Evolutionary conservation across 164 flowering plant species (phyloP).

Genomic region (Stephania cephalantha): DNA sequence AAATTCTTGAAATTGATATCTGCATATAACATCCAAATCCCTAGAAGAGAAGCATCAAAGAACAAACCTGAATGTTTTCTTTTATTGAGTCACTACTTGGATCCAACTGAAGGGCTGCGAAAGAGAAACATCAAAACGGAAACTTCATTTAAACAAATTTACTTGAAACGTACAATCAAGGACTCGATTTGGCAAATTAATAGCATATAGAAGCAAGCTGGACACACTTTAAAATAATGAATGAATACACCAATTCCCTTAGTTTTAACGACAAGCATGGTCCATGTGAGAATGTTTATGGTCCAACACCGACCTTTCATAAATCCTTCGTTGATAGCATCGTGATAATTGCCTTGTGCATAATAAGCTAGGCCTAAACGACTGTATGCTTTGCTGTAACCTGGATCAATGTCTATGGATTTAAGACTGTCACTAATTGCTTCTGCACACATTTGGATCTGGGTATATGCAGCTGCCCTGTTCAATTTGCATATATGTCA

Average conservation of each 20-base stretch:
- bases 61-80: constrained; percentile 69
- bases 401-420: constrained; percentile 71
- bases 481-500: constrained; percentile 4
- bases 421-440: constrained; percentile 68
- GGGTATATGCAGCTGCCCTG: constrained; percentile 99
- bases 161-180: not conserved
- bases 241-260: not conserved
- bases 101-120: constrained; percentile 78
- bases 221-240: not conserved
- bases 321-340: constrained; percentile 76
- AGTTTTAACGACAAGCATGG: not conserved
- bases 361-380: constrained; percentile 83
- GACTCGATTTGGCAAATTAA: not conserved
- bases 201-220: not conserved
- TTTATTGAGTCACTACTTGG: constrained; percentile 63
- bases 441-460: constrained; percentile 52
- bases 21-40: not conserved
- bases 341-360: constrained; percentile 81
- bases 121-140: constrained; percentile 1
- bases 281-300: not conserved
- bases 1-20: not conserved
- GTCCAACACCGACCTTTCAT: constrained; percentile 49
- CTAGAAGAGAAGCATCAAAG: not conserved
- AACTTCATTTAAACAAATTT: not conserved
- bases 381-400: constrained; percentile 89